These are phyloP conservation scores for Alternaria sp. DNA, from an alignment of 2,329 filamentous ascomycete species.

Conservation along the genomic window DNA sequence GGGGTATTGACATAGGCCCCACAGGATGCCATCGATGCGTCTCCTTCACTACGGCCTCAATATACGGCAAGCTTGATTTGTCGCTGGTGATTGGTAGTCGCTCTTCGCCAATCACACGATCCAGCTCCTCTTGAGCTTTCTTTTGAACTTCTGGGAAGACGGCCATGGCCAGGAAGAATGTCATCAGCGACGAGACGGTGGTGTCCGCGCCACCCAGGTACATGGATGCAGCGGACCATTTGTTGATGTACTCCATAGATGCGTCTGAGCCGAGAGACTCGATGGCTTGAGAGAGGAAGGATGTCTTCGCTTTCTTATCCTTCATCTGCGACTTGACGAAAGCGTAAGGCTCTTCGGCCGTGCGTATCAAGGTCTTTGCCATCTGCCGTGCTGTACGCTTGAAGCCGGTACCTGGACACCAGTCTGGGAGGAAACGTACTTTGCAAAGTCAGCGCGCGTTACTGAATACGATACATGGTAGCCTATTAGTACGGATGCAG, in stretches of 20 bases:
- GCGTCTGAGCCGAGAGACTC: constrained; percentile 40
- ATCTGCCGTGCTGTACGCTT: constrained; percentile 51
- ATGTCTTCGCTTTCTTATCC: constrained; percentile 39
- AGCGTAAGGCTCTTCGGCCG: constrained; percentile 51
- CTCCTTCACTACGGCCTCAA: constrained; percentile 45
- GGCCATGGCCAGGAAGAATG: constrained; percentile 61
- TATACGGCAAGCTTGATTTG: constrained; percentile 50
- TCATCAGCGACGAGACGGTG: constrained; percentile 51
- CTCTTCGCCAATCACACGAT: constrained; percentile 55
- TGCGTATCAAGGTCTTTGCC: constrained; percentile 38
- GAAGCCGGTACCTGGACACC: constrained; percentile 56
- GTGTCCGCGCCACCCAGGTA: constrained; percentile 56
- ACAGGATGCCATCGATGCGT: constrained; percentile 55
- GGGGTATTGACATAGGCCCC: constrained; percentile 41
- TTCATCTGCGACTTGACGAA: constrained; percentile 54
- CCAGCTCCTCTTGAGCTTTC: constrained; percentile 57
- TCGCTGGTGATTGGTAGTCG: constrained; percentile 59
- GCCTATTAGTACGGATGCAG: too few species aligned
- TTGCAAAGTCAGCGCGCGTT: neutral
- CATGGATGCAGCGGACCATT: constrained; percentile 53
- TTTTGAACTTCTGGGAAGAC: constrained; percentile 56
- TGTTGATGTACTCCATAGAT: constrained; percentile 45
- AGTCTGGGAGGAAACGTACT: constrained; percentile 54
- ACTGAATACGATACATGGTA: neutral
- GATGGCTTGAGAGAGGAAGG: constrained; percentile 52